phyloP scores from a whole-genome alignment of 768 basidiomycete species.

The Leccinum sublutescens region DNA sequence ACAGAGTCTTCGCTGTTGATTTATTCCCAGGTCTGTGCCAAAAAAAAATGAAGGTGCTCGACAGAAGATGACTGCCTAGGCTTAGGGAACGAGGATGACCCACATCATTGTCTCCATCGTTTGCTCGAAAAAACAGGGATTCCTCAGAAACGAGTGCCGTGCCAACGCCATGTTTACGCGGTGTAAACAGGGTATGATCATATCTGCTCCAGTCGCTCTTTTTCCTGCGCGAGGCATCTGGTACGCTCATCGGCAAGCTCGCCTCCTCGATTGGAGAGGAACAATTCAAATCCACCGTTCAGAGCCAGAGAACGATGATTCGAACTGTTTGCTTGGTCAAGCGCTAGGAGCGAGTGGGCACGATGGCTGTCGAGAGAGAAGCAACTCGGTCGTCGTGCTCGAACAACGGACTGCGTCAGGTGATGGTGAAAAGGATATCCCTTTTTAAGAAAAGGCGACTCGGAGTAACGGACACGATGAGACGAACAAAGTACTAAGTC shows the following conservation, averaged over 20 bases:
- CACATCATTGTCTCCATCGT: conserved; percentile 71
- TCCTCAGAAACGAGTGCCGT: conserved; percentile 57
- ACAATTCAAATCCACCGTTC: neutral
- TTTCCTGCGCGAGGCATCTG: conserved; percentile 14
- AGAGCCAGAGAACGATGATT: neutral
- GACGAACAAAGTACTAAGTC: neutral
- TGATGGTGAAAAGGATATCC: too few species aligned
- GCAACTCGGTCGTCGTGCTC: neutral
- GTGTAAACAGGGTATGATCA: conserved; percentile 72
- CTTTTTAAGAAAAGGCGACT: too few species aligned
- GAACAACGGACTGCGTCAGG: neutral
- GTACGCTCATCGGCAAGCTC: conserved; percentile 27
- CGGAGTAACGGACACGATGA: neutral
- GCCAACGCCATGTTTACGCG: conserved; percentile 87
- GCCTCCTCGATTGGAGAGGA: conserved; percentile 11
- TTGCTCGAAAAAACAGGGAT: conserved; percentile 51
- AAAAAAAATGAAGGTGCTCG: conserved; percentile 2
- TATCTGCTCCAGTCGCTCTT: conserved; percentile 49
- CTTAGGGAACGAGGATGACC: conserved; percentile 62
- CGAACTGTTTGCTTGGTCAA: neutral
- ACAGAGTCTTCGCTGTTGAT: conserved; percentile 76
- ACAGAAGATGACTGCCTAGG: conserved; percentile 11
- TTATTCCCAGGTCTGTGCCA: conserved; percentile 66
- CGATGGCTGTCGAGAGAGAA: neutral
- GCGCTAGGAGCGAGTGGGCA: neutral